phyloP scores from a whole-genome alignment of 1,284 basidiomycete species.

The Ceratobasidium theobromae region DNA sequence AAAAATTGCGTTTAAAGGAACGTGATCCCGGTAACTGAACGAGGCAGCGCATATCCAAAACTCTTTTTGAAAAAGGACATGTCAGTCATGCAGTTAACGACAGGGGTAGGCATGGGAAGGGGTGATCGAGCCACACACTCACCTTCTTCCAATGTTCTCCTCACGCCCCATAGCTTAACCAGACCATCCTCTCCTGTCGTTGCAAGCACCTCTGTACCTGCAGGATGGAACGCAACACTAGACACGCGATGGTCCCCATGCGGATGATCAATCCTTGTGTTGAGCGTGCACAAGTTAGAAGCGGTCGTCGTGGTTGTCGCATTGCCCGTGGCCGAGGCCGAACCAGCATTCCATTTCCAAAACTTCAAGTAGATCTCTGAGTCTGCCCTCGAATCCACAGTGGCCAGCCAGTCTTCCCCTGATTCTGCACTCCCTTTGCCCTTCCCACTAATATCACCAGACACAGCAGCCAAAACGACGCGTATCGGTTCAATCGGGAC shows the following conservation, averaged over 20 bases:
- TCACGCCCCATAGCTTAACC: constrained; percentile 72
- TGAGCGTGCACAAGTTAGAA: constrained; percentile 50
- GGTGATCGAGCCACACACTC: constrained; percentile 31
- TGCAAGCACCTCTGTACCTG: constrained; percentile 49
- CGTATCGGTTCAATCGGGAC: constrained; percentile 74
- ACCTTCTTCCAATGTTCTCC: constrained; percentile 53
- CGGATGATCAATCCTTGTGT: constrained; percentile 88
- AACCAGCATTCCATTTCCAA: constrained; percentile 78
- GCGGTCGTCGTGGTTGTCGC: not conserved
- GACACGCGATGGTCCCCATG: constrained; percentile 72
- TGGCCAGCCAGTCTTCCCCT: constrained; percentile 89
- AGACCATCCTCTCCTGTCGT: constrained; percentile 69
- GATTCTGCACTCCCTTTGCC: constrained; percentile 5
- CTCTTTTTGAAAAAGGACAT: constrained; percentile 53
- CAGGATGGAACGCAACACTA: constrained; percentile 68
- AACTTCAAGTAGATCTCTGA: constrained; percentile 83
- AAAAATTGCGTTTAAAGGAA: constrained; percentile 70
- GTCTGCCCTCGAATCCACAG: constrained; percentile 75
- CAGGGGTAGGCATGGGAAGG: too few relatives aligned
- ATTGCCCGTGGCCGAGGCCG: constrained; percentile 36
- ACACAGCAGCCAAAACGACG: constrained; percentile 72
- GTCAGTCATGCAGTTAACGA: too few relatives aligned
- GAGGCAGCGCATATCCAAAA: constrained; percentile 78
- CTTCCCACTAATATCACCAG: constrained; percentile 57
- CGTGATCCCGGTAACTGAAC: constrained; percentile 66